Percentiles rank a stretch among this genome's conserved stretches.
phyloP scores from a whole-genome alignment of 768 basidiomycete species.

The Kwoniella sp. region DNA sequence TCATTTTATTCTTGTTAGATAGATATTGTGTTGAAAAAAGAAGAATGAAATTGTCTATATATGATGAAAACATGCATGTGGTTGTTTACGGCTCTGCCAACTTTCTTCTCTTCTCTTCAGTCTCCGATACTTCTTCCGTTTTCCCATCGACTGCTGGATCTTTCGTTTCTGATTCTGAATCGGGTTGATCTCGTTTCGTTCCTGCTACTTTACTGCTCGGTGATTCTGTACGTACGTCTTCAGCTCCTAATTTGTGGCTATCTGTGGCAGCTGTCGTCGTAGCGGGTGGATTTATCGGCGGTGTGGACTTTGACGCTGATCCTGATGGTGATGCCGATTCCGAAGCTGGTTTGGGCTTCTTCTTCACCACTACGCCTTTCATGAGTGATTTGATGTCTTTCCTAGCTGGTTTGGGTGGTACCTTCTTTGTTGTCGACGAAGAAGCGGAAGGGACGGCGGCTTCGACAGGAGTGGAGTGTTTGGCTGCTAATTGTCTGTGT shows the following conservation, averaged over 20 bases:
- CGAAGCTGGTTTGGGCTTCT: conserved; percentile 42
- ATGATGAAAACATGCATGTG: conserved; percentile 7
- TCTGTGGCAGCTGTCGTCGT: neutral
- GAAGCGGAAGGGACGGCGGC: conserved; percentile 15
- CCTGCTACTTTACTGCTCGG: neutral
- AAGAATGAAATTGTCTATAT: neutral
- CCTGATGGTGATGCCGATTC: neutral
- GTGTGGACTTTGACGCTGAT: conserved; percentile 3
- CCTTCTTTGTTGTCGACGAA: conserved; percentile 20
- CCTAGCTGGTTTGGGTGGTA: conserved; percentile 45
- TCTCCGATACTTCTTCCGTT: conserved; percentile 17
- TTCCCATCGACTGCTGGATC: neutral
- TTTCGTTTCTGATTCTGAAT: neutral
- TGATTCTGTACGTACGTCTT: neutral
- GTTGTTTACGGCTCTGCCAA: neutral
- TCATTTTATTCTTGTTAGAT: neutral
- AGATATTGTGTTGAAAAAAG: neutral
- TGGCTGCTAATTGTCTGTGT: conserved; percentile 34
- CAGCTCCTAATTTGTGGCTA: neutral
- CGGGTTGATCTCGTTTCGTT: conserved; percentile 11
- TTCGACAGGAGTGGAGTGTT: conserved; percentile 22
- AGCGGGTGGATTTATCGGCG: neutral
- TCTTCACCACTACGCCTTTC: conserved; percentile 55
- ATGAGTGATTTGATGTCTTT: conserved; percentile 52
- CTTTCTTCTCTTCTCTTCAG: neutral